These are phyloP conservation scores for Corymbia citriodora DNA, from an alignment of 441 rosid genomes.

Conservation along the genomic window DNA sequence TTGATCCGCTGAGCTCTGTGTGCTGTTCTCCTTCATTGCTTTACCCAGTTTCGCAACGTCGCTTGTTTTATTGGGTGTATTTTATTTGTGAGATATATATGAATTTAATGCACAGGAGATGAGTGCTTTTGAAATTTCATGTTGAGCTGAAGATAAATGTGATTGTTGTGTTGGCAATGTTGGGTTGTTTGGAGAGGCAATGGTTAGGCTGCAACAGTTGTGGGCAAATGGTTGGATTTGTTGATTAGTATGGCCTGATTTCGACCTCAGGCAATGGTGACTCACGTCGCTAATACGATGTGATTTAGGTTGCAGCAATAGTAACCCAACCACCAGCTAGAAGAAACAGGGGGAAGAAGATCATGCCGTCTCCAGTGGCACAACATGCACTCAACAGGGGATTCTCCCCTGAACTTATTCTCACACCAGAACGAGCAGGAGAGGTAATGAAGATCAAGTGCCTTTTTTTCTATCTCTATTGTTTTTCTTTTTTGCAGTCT, in stretches of 20 bases:
- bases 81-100: background rate
- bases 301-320: constrained; percentile 75
- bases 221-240: background rate
- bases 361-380: constrained; percentile 78
- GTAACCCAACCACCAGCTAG: constrained; percentile 89
- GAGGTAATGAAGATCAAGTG: constrained; percentile 41
- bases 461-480: background rate
- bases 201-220: background rate
- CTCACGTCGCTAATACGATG: background rate
- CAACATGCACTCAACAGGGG: constrained; percentile 80
- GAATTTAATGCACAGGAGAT: background rate
- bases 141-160: background rate
- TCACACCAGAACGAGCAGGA: constrained; percentile 81
- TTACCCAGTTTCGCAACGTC: background rate
- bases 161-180: background rate
- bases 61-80: background rate
- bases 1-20: background rate
- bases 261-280: background rate
- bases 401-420: constrained; percentile 69
- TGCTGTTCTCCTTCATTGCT: background rate
- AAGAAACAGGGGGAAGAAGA: constrained; percentile 76
- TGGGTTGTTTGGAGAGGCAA: background rate
- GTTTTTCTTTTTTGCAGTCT: background rate
- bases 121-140: background rate
- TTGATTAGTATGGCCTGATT: background rate